These are phyloP conservation scores for Amylostereum areolatum DNA, from an alignment of 1,284 basidiomycete genomes.

Conservation along the genomic window DNA sequence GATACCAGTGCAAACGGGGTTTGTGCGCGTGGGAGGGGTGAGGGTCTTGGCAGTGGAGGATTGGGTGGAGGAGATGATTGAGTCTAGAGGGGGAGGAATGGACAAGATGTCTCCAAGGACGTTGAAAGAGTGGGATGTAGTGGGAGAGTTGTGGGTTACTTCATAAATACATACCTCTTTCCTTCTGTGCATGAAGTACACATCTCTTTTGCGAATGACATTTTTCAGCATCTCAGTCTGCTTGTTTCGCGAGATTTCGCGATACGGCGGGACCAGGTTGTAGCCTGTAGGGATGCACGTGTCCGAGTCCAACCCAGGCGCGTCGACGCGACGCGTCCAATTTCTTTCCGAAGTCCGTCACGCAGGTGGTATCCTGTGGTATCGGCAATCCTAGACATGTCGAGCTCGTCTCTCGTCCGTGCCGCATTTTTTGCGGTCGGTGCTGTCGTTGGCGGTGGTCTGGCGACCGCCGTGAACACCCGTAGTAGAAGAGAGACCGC, in stretches of 20 bases:
- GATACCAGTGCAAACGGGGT: conserved; percentile 48
- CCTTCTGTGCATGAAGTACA: not conserved
- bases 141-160: conserved; percentile 63
- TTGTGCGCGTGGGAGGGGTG: conserved; percentile 55
- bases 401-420: conserved; percentile 43
- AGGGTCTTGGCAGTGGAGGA: conserved; percentile 58
- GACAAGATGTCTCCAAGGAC: conserved; percentile 29
- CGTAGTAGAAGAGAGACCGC: conserved; percentile 19
- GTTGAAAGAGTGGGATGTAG: conserved; percentile 62
- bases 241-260: too few species aligned
- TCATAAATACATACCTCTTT: conserved; percentile 11
- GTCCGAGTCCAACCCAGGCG: too few species aligned
- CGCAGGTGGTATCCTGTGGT: too few species aligned
- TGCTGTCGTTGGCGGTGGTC: conserved; percentile 62
- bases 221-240: too few species aligned
- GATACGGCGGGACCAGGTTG: too few species aligned
- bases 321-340: too few species aligned
- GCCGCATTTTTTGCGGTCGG: conserved; percentile 71
- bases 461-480: conserved; percentile 41
- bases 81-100: conserved; percentile 16
- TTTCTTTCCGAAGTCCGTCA: too few species aligned
- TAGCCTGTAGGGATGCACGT: too few species aligned
- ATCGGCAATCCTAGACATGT: conserved; percentile 22
- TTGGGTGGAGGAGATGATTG: conserved; percentile 37
- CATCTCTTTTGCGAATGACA: not conserved